Percentiles rank a stretch among this genome's conserved stretches.
phyloP scores from a whole-genome alignment of 2,329 filamentous ascomycete genomes.

The Coleophoma crateriformis region DNA sequence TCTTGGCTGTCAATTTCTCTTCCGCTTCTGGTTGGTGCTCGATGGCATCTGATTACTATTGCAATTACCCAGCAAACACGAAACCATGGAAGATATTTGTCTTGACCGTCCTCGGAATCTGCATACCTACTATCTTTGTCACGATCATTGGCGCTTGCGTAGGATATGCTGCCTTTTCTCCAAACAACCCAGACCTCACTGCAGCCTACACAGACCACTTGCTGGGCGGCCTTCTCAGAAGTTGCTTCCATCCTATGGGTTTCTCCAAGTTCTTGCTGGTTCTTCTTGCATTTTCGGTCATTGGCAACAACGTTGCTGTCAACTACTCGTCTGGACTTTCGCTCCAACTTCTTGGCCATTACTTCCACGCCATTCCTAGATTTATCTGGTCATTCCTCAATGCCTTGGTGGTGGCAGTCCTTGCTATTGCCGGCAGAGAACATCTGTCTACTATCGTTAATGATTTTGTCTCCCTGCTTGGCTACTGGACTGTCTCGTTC shows the following conservation, averaged over 20 bases:
- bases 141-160: constrained; percentile 37
- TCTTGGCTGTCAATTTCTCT: constrained; percentile 23
- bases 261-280: constrained; percentile 42
- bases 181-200: constrained; percentile 31
- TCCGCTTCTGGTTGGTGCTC: constrained; percentile 23
- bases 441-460: constrained; percentile 21
- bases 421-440: constrained; percentile 22
- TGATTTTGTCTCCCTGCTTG: constrained; percentile 23
- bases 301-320: constrained; percentile 24
- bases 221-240: constrained; percentile 40
- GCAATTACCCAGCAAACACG: constrained; percentile 25
- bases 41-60: constrained; percentile 25
- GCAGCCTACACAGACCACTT: constrained; percentile 34
- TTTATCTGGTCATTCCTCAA: constrained; percentile 25
- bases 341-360: constrained; percentile 24
- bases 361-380: constrained; percentile 26
- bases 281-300: constrained; percentile 23
- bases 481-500: constrained; percentile 25
- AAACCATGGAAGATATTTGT: constrained; percentile 25
- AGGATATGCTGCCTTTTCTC: constrained; percentile 32
- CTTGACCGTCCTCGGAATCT: constrained; percentile 20
- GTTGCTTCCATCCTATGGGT: constrained; percentile 36
- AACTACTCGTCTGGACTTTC: constrained; percentile 24
- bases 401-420: constrained; percentile 19
- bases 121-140: constrained; percentile 29